Evolutionary conservation across 2,329 filamentous ascomycete genomes (phyloP), one percentile per base, ranked within the genome.

Genomic region (Aspergillus sergii): DNA sequence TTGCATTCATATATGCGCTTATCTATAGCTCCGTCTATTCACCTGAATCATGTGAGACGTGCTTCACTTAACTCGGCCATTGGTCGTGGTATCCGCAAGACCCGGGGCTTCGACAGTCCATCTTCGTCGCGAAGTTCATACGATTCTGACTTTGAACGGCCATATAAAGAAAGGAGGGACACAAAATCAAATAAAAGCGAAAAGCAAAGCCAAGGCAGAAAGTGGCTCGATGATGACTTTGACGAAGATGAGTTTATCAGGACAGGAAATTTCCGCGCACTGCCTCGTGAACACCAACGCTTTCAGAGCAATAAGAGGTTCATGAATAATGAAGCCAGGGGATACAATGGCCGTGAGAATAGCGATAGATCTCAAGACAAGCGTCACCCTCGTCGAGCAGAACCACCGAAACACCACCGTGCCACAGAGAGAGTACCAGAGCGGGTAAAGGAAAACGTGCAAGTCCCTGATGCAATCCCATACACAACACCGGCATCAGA

Each of bases 401-500:
- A 60, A 28, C 39, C n/a, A 41, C 26, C 50, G 36, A 56, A 51
- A 48, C 66, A 60, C 39, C 70, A 73, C 36, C 65, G 66, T 34
- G 51, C 57, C 30, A 71, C 72, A 30, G 69, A 74, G 14, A 62
- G 61, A 45, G 62, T 65, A 34, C 76, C 76, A 26, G 75, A 78
- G 64, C 69, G 72, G 48, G 68, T 77, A 11, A 77, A 76, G 46
- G 61, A 70, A 21, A 65, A 76, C 46, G 73, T 79, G 51, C 76
- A 68, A 63, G 73, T 79, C 1, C 81, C 81, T 0, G 63, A 78
- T 4, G 75, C 80, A 8, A 83, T 91, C 21, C 87, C 88, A 1
- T 89, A 94, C 73, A 93, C 92, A 0, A 96, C 93, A 0, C 91
- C 94, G 0, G 92, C 92, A 6, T 97, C 94, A 0, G 91, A 97